A percentile compares a stretch with the other conserved stretches of the same genome.
These are phyloP conservation scores for Pseudocercospora ulei DNA, from an alignment of 2,329 filamentous ascomycete species.

Conservation along the genomic window DNA sequence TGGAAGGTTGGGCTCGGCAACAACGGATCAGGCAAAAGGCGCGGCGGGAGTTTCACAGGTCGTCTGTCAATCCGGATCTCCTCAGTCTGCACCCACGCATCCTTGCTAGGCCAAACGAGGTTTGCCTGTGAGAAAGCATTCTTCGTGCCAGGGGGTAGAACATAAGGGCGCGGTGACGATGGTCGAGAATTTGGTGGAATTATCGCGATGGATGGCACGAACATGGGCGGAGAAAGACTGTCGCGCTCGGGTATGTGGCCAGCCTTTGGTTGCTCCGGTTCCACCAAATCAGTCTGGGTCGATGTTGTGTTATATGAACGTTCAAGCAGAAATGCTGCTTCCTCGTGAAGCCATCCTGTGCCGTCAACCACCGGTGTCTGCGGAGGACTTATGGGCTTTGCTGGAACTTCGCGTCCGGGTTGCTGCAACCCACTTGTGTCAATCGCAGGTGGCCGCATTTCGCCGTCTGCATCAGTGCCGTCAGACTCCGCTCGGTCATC, in stretches of 20 bases:
- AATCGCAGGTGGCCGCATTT: slow-evolving; percentile 13
- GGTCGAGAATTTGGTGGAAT: slow-evolving; percentile 79
- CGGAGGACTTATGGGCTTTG: slow-evolving; percentile 51
- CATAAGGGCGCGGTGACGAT: slow-evolving; percentile 62
- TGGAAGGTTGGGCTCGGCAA: slow-evolving; percentile 43
- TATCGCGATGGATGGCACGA: slow-evolving; percentile 70
- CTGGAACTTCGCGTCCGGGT: slow-evolving; percentile 11
- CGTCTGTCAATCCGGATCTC: slow-evolving; percentile 77
- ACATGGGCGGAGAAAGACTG: slow-evolving; percentile 29
- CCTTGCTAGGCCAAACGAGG: slow-evolving; percentile 44
- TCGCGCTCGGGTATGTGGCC: slow-evolving; percentile 24
- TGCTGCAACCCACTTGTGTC: slow-evolving; percentile 14
- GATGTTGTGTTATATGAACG: slow-evolving; percentile 28
- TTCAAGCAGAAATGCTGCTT: slow-evolving; percentile 17
- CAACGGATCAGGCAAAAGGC: slow-evolving; percentile 70
- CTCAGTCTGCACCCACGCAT: slow-evolving; percentile 70
- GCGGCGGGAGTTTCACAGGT: slow-evolving; percentile 61
- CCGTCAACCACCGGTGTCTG: slow-evolving; percentile 49
- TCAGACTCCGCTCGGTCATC: slow-evolving; percentile 12
- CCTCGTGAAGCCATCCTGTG: slow-evolving; percentile 23
- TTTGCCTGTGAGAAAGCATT: slow-evolving; percentile 73
- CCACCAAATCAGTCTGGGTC: slow-evolving; percentile 32
- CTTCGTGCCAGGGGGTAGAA: slow-evolving; percentile 72
- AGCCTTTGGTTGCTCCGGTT: slow-evolving; percentile 27
- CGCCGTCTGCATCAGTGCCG: slow-evolving; percentile 13